Conservation (phyloP, 495 filamentous ascomycete genomes). For the Penicillium paradoxum region DNA sequence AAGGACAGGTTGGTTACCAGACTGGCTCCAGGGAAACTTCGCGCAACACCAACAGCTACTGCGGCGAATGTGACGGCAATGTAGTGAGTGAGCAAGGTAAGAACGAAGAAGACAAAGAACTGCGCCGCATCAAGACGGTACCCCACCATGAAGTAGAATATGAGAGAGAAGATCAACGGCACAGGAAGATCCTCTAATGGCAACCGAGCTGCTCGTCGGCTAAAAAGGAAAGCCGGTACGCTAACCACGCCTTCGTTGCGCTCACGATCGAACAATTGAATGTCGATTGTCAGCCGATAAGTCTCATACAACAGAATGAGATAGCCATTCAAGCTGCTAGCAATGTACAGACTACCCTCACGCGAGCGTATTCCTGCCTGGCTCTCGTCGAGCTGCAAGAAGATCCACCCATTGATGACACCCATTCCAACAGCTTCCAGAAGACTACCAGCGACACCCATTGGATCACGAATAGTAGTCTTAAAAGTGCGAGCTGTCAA, state of each 20-base stretch:
- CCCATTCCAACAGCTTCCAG: slow-evolving; percentile 62
- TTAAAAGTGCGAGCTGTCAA: slow-evolving; percentile 61
- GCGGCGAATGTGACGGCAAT: slow-evolving; percentile 59
- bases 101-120: slow-evolving; percentile 64
- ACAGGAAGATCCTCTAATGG: slow-evolving; percentile 64
- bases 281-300: slow-evolving; percentile 64
- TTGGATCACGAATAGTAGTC: slow-evolving; percentile 64
- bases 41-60: slow-evolving; percentile 52
- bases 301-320: slow-evolving; percentile 68
- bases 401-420: slow-evolving; percentile 66
- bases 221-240: slow-evolving; percentile 60
- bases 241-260: slow-evolving; percentile 63
- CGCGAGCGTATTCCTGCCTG: slow-evolving; percentile 56
- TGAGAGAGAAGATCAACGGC: slow-evolving; percentile 60
- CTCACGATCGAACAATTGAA: slow-evolving; percentile 69
- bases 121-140: slow-evolving; percentile 54
- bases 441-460: slow-evolving; percentile 63
- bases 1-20: slow-evolving; percentile 64
- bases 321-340: slow-evolving; percentile 64
- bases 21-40: slow-evolving; percentile 58
- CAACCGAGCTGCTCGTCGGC: slow-evolving; percentile 58
- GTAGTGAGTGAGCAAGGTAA: slow-evolving; percentile 61
- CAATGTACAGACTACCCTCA: slow-evolving; percentile 63
- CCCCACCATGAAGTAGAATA: slow-evolving; percentile 73
- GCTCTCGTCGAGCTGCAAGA: slow-evolving; percentile 53